Conservation (phyloP, 1,284 basidiomycete species). For the Tilletia walkeri region DNA sequence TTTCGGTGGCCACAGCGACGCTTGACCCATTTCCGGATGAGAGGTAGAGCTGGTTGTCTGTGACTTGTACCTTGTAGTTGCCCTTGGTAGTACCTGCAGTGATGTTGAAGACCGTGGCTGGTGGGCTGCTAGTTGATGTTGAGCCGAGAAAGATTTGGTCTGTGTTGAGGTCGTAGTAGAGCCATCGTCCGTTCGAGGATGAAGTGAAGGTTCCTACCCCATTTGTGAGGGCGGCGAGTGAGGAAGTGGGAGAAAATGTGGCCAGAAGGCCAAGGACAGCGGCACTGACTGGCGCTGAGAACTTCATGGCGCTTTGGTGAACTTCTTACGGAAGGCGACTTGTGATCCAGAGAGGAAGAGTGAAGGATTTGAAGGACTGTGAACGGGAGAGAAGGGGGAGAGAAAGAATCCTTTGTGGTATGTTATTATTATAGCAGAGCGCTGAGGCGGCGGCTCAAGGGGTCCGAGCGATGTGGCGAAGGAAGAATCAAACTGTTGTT, state of each 20-base stretch:
- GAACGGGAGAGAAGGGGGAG: background rate
- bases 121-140: background rate
- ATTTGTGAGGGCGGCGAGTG: background rate
- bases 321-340: background rate
- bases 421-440: no score
- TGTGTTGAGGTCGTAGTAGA: constrained; percentile 5
- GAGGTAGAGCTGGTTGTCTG: constrained; percentile 5
- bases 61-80: constrained; percentile 6
- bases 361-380: background rate
- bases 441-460: no score
- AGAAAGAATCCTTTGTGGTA: background rate
- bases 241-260: background rate
- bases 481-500: no score
- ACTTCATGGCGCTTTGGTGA: no score
- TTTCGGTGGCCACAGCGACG: background rate
- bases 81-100: background rate
- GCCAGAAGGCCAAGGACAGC: background rate
- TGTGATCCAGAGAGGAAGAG: background rate
- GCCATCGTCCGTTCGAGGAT: background rate
- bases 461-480: no score
- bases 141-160: background rate
- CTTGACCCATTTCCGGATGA: background rate
- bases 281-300: background rate
- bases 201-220: constrained; percentile 7
- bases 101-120: constrained; percentile 18